Evolutionary conservation across 2,329 filamentous ascomycete species (phyloP), one percentile per base, ranked within the genome.

Genomic region (Colletotrichum euphorbiae): DNA sequence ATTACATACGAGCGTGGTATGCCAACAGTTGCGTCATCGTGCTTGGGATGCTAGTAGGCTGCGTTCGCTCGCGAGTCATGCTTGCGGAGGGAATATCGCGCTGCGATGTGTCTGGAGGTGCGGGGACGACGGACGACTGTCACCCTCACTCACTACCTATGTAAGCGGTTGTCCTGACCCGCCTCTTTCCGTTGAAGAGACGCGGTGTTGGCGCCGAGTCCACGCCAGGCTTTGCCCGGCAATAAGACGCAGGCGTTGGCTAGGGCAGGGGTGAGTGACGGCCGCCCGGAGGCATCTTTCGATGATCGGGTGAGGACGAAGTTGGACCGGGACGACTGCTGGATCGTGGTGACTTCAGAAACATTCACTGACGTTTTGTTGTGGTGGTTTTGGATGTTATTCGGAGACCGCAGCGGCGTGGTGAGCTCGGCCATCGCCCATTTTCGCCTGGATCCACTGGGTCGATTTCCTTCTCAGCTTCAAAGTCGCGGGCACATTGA

Each of bases 121-220:
- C 40, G 56, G 56, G 57, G 57, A 66, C 28, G 48, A 66, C 62
- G 62, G 62, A 55, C 56, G 62, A 54, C 62, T 62, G 62, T 66
- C 57, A 62, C 62, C 62, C 62, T 66, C 46, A 55, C 31, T n/a
- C n/a, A n/a, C n/a, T n/a, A n/a, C n/a, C n/a, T n/a, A n/a, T n/a
- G n/a, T 55, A 42, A 36, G n/a, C n/a, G 50, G 21, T 42, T 31
- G 51, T 17, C 13, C 17, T 9, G 45, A 17, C n/a, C 31, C 48
- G 24, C 52, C 52, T 24, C 24, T 15, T 8, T 21, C 52, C 9
- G 36, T 19, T 6, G 43, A 28, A 7, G 28, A 28, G 28, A 28
- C 28, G 28, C 7, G 6, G 15, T 19, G 55, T 42, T 66, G 21
- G 31, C 48, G 56, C 60, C 56, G 28, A 60, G 45, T 42, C 7